Evolutionary conservation across 768 basidiomycete genomes (phyloP).

Genomic region (Rubroboletus satanas): DNA sequence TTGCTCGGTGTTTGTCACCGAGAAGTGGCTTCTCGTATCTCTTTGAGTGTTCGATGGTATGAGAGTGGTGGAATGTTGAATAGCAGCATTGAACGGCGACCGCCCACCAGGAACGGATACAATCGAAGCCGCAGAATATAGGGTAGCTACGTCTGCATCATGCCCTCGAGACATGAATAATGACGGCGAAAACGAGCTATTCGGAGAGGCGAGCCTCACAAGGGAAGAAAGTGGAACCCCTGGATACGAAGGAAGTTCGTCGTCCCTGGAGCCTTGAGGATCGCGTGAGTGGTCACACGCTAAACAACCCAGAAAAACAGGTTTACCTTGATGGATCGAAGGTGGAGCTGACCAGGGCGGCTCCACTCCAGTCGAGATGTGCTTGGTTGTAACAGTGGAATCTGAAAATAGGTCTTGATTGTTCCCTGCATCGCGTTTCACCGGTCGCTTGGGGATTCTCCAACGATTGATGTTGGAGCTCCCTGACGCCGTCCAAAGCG

Average conservation of each 20-base stretch:
- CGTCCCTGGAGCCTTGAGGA: slow-evolving; percentile 19
- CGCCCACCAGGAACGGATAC: slow-evolving; percentile 57
- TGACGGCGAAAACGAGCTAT: slow-evolving; percentile 52
- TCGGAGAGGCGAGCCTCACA: slow-evolving; percentile 63
- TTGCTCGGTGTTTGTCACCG: slow-evolving; percentile 24
- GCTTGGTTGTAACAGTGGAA: slow-evolving; percentile 7
- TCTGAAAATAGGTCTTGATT: slow-evolving; percentile 14
- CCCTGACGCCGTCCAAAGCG: slow-evolving; percentile 89
- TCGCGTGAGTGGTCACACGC: slow-evolving; percentile 8
- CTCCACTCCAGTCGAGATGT: slow-evolving; percentile 16
- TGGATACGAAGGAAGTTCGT: slow-evolving; percentile 38
- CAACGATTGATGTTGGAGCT: slow-evolving; percentile 80
- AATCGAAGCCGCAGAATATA: slow-evolving; percentile 83
- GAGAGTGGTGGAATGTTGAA: slow-evolving; percentile 28
- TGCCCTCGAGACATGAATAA: slow-evolving; percentile 35
- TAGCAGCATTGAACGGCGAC: slow-evolving; percentile 35
- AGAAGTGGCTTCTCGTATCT: slow-evolving; percentile 17
- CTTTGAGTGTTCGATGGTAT: slow-evolving; percentile 26
- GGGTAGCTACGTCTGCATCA: slow-evolving; percentile 78
- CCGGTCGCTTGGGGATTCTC: slow-evolving; percentile 54
- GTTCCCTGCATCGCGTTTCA: slow-evolving; percentile 13
- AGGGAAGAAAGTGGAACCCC: slow-evolving; percentile 71
- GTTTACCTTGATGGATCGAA: slow-evolving; percentile 21
- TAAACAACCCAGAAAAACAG: neutral
- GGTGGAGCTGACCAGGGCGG: slow-evolving; percentile 10